Evolutionary conservation across 306 rosid species (phyloP), one percentile per base, ranked within the genome.

Genomic region (Rubus idaeus): DNA sequence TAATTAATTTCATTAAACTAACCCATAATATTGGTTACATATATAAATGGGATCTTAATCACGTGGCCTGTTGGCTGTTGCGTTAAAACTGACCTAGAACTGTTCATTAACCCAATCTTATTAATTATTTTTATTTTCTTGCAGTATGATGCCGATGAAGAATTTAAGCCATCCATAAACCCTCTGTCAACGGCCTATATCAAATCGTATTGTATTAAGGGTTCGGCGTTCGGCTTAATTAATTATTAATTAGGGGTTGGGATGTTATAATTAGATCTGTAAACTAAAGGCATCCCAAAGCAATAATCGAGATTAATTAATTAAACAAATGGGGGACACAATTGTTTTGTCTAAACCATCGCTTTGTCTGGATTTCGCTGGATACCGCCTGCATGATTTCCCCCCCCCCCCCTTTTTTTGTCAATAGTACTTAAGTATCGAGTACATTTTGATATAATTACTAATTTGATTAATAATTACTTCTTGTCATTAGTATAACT

Each of bases 61-160:
- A 83, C 88, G 81, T 77, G 81, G 65, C 58, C 8, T 76, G 80
- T 71, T 65, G 70, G 70, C 12, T 71, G 80, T 74, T 65, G 70
- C 65, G 16, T 51, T 75, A 73, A 65, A 46, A 40, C 65, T 45
- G 56, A 77, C 40, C 73, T 66, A 78, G 11, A 44, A 51, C 82
- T 67, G 20, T 14, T 13, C 44, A 39, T 80, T 57, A 76, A 68
- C 6, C 49, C 50, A 39, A 66, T 58, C 6, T 67, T 17, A 14
- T 44, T 66, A 39, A 39, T 55, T 47, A 21, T 60, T 52, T 67
- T 37, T 60, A n/a, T 8, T 55, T 62, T 50, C 37, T 45, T 14
- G 2, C 26, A 53, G 39, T 5, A 42, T 42, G 20, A 41, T 40
- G 65, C 26, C 30, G 41, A 13, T 18, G 13, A 40, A 42, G 14